A percentile compares a stretch with the other conserved stretches of the same genome.
phyloP scores from a whole-genome alignment of 805 yeast genomes.

The Suhomyces sp. region DNA sequence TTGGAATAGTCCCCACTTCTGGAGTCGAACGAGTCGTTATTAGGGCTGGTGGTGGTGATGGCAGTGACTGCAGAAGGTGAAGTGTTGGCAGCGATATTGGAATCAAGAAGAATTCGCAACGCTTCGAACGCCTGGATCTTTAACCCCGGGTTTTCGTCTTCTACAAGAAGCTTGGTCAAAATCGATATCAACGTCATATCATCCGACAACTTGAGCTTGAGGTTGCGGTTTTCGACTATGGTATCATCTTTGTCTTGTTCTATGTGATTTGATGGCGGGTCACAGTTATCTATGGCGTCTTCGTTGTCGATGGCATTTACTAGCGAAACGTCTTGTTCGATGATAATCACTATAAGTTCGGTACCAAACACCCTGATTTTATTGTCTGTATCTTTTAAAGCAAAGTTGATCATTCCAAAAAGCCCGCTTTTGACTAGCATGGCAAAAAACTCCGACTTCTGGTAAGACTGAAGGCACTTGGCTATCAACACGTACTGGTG shows the following conservation, averaged over 20 bases:
- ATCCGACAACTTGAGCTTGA: slow-evolving; percentile 39
- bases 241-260: slow-evolving; percentile 14
- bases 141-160: slow-evolving; percentile 66
- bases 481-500: slow-evolving; percentile 80
- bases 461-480: slow-evolving; percentile 58
- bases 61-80: slow-evolving; percentile 13
- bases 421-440: slow-evolving; percentile 66
- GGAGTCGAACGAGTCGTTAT: slow-evolving; percentile 7
- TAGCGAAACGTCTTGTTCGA: slow-evolving; percentile 76
- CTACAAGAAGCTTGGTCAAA: slow-evolving; percentile 56
- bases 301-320: slow-evolving; percentile 39
- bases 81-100: slow-evolving; percentile 35
- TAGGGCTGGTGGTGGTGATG: slow-evolving; percentile 8
- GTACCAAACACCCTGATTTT: slow-evolving; percentile 67
- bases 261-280: slow-evolving; percentile 7
- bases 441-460: slow-evolving; percentile 63
- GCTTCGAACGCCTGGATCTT: slow-evolving; percentile 86
- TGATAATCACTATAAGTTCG: slow-evolving; percentile 73
- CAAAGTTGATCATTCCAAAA: slow-evolving; percentile 66
- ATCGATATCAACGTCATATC: slow-evolving; percentile 59
- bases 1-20: slow-evolving; percentile 3
- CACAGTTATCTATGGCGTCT: slow-evolving; percentile 7
- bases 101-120: slow-evolving; percentile 67
- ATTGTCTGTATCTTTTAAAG: slow-evolving; percentile 51
- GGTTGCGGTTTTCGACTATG: slow-evolving; percentile 12